Conservation (phyloP, 2,329 filamentous ascomycete genomes). For the Colletotrichum sidae region DNA sequence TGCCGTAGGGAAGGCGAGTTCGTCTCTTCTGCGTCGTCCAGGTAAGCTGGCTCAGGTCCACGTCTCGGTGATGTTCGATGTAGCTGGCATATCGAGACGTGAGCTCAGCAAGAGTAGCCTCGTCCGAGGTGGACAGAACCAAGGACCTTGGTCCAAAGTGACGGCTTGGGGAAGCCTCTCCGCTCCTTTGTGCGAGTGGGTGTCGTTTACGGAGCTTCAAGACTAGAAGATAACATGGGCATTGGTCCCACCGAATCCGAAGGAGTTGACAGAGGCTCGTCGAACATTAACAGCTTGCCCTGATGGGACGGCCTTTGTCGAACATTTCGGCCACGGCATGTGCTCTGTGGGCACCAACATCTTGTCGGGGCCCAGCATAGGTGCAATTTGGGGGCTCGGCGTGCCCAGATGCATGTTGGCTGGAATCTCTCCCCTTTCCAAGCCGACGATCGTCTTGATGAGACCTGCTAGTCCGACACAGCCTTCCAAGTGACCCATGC, state of each 20-base stretch:
- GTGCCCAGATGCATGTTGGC: conserved; percentile 1
- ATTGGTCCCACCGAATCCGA: conserved; percentile 29
- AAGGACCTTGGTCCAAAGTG: too few species aligned
- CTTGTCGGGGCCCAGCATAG: not conserved
- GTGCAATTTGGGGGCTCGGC: conserved; percentile 5
- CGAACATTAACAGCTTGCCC: not conserved
- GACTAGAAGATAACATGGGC: conserved; percentile 22
- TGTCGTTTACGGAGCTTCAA: not conserved
- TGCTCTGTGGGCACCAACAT: not conserved
- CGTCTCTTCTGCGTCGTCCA: not conserved
- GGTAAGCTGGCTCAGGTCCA: not conserved
- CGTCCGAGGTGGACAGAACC: conserved; percentile 24
- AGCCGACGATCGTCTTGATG: conserved; percentile 11
- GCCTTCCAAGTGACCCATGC: conserved; percentile 24
- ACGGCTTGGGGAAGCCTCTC: conserved; percentile 1
- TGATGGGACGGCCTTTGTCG: too few species aligned
- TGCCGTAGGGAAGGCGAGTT: too few species aligned
- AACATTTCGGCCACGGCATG: conserved; percentile 2
- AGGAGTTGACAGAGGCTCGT: conserved; percentile 25
- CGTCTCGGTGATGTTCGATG: too few species aligned
- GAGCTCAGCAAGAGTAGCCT: too few species aligned
- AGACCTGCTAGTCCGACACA: conserved; percentile 25
- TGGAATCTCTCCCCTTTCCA: conserved; percentile 14
- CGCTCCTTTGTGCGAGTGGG: not conserved
- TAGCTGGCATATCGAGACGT: too few species aligned